Percentiles rank a stretch among this genome's conserved stretches.
Conservation (phyloP, 2,329 filamentous ascomycete species). For the Diaporthe ampelina region DNA sequence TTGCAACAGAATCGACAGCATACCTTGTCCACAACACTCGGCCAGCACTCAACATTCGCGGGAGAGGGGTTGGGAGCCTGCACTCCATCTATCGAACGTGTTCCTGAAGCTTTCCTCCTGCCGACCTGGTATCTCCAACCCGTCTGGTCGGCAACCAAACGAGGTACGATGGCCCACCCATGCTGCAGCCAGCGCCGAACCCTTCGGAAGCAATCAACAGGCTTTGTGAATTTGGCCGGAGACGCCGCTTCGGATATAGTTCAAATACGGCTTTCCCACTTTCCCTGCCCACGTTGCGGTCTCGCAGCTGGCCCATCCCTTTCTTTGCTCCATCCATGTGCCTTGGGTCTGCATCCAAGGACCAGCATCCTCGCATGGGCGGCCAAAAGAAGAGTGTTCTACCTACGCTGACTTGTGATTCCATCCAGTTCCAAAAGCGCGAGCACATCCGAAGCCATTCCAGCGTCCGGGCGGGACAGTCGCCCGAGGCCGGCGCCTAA, state of each 20-base stretch:
- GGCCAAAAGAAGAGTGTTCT: neutral
- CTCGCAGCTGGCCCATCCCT: neutral
- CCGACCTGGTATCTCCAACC: neutral
- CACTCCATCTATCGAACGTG: neutral
- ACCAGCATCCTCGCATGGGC: too few relatives aligned
- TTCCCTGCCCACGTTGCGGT: too few relatives aligned
- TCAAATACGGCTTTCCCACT: rapidly evolving
- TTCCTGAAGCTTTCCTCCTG: neutral
- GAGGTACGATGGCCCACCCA: neutral
- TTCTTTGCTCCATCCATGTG: neutral
- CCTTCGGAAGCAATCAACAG: neutral
- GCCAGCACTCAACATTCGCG: neutral
- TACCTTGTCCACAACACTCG: neutral
- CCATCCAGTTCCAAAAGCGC: neutral
- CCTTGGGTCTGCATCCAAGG: neutral
- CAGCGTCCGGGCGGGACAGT: neutral
- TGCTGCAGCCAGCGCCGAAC: neutral
- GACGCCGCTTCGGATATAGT: neutral
- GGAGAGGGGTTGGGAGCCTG: too few relatives aligned
- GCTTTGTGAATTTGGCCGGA: too few relatives aligned
- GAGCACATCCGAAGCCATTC: too few relatives aligned
- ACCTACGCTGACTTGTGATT: neutral
- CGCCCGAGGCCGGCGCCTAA: neutral
- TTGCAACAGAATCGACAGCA: neutral
- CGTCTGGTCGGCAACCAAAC: neutral